Base-by-base conservation (phyloP, 129 eudicot species). In the Silybum marianum region DNA sequence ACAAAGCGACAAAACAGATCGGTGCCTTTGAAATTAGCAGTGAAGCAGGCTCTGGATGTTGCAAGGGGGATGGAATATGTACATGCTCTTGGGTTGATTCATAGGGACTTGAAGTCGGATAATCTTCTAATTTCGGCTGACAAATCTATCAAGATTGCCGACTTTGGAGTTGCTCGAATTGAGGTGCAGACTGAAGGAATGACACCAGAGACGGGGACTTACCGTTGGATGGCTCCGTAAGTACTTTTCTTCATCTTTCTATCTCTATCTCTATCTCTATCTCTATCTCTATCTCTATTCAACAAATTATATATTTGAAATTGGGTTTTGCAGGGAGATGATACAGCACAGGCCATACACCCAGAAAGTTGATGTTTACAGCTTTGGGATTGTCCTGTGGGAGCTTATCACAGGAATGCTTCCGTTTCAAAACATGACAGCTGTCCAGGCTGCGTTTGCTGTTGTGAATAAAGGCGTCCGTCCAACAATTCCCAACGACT, bases 151-250 rank as follows among this genome's bases (percentile, higher is more conserved):
- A 96, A 96, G 84, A 93, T 96, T 81, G 99, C 99, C 0, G 99
- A 96, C 79, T 96, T 96, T 82, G 99, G 99, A 16, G 99, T 95
- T 71, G 99, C 99, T 76, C 86, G 99, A 70, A 95, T 95, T 69
- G 99, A 95, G 87, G 99, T 92, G 82, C 98, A 95, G 90, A 93
- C 99, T 1, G 99, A 95, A 87, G 99, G 99, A 54, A 95, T 95
- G 99, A 95, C 99, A 13, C 99, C 99, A 48, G 99, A 95, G 80
- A 95, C 99, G 7, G 99, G 99, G 72, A 95, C 99, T 6, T 95
- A 95, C 78, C 98, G 99, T 74, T 95, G 99, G 99, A 95, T 95
- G 99, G 99, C 98, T 83, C 99, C 99, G 99, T 95, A 90, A 92
- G 97, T 32, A 32, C 6, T 32, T 32, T 32, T 32, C 36, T 32